These are phyloP conservation scores for Bryoglossum gracile DNA, from an alignment of 495 filamentous ascomycete species.

Conservation along the genomic window DNA sequence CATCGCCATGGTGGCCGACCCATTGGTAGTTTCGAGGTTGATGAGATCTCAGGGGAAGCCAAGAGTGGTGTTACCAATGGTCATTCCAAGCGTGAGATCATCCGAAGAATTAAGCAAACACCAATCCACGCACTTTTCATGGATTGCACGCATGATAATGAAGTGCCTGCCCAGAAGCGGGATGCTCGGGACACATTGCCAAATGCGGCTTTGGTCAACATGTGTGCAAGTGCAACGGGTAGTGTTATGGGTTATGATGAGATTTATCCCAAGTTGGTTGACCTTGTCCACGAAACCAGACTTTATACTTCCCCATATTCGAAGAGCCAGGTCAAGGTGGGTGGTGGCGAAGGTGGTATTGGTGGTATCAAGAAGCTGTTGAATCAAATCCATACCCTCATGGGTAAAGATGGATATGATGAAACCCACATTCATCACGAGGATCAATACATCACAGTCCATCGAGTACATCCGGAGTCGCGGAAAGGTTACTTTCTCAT, in stretches of 20 bases:
- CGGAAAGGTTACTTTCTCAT: conserved; percentile 91
- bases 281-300: conserved; percentile 82
- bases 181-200: conserved; percentile 91
- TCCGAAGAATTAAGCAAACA: conserved; percentile 67
- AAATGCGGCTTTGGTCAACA: conserved; percentile 88
- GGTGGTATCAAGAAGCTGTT: conserved; percentile 82
- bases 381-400: conserved; percentile 84
- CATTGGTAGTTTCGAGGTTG: conserved; percentile 92
- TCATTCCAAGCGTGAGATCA: conserved; percentile 29
- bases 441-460: conserved; percentile 90
- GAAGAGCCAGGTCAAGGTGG: conserved; percentile 47
- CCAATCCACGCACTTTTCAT: conserved; percentile 94
- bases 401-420: conserved; percentile 89
- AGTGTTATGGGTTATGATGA: conserved; percentile 99
- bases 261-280: conserved; percentile 83
- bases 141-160: conserved; percentile 99
- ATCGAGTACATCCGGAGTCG: conserved; percentile 83
- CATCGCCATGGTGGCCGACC: conserved; percentile 91
- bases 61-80: conserved; percentile 18
- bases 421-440: conserved; percentile 98
- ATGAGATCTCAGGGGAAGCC: conserved; percentile 44
- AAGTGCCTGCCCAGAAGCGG: conserved; percentile 89
- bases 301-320: conserved; percentile 71
- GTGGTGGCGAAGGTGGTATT: conserved; percentile 68
- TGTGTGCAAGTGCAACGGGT: conserved; percentile 90